Evolutionary conservation across 2,329 filamentous ascomycete species (phyloP).

Genomic region (Rasamsonia emersonii): DNA sequence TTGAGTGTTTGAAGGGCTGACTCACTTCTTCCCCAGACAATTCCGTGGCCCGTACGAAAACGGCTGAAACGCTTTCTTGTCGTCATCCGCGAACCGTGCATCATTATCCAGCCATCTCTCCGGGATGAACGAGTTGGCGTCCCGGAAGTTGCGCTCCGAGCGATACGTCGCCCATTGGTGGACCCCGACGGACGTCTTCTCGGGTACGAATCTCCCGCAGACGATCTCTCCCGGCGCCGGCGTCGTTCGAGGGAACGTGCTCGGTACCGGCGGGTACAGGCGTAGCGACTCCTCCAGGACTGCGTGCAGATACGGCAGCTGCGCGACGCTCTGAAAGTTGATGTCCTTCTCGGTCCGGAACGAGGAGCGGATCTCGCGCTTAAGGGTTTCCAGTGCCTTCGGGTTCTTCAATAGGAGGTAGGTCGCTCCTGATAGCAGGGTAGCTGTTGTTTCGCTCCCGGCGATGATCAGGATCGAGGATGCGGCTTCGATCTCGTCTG

Average conservation of each 20-base stretch:
- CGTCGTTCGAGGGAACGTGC: no score
- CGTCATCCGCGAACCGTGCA: constrained; percentile 33
- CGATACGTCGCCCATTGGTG: constrained; percentile 39
- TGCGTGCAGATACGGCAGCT: constrained; percentile 33
- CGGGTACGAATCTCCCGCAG: constrained; percentile 7
- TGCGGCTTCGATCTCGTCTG: constrained; percentile 15
- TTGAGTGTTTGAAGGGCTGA: no score
- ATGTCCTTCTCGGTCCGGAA: constrained; percentile 23
- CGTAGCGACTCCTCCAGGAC: constrained; percentile 39
- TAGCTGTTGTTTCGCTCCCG: constrained; percentile 34
- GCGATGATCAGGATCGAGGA: constrained; percentile 24
- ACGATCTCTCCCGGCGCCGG: constrained; percentile 4
- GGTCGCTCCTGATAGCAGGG: constrained; percentile 28
- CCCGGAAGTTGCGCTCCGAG: constrained; percentile 36
- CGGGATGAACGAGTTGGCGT: constrained; percentile 39
- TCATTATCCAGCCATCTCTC: constrained; percentile 29
- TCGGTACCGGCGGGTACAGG: constrained; percentile 31
- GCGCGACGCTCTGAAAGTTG: constrained; percentile 14
- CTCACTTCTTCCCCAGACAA: constrained; percentile 45
- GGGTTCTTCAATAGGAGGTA: constrained; percentile 20
- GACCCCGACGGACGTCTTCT: constrained; percentile 35
- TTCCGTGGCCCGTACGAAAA: constrained; percentile 44
- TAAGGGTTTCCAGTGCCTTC: constrained; percentile 11
- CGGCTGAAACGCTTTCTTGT: constrained; percentile 39
- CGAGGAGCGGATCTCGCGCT: constrained; percentile 15